Evolutionary conservation across 176 grass and related monocot genomes (phyloP).

Genomic region (Aegilops sharonensis): DNA sequence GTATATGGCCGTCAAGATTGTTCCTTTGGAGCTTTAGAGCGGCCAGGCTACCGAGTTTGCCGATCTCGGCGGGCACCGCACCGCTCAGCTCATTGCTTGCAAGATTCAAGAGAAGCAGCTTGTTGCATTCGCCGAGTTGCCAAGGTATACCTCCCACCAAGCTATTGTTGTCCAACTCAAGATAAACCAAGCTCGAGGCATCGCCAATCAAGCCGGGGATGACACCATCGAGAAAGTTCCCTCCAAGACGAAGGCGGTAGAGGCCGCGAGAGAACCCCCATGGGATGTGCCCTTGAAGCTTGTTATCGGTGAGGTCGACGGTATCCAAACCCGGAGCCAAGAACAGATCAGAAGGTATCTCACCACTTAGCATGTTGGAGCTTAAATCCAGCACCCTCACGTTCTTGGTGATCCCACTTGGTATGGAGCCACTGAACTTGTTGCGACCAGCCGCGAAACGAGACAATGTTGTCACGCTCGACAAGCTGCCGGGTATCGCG

Average conservation of each 20-base stretch:
- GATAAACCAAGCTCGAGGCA: slow-evolving; percentile 24
- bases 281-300: slow-evolving; percentile 24
- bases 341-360: slow-evolving; percentile 2
- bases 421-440: neutral
- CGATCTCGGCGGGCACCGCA: slow-evolving; percentile 20
- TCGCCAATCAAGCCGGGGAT: slow-evolving; percentile 41
- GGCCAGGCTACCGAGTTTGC: slow-evolving; percentile 33
- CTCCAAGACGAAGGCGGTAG: neutral
- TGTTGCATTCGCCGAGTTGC: slow-evolving; percentile 31
- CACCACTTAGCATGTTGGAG: neutral
- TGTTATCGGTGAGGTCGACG: slow-evolving; percentile 41
- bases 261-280: neutral
- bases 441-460: neutral
- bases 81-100: slow-evolving; percentile 36
- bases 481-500: neutral
- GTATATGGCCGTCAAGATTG: slow-evolving; percentile 35
- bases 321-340: neutral
- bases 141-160: slow-evolving; percentile 30
- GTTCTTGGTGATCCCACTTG: slow-evolving; percentile 1
- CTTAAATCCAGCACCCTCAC: neutral
- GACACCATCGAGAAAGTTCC: slow-evolving; percentile 27
- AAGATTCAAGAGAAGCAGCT: slow-evolving; percentile 43
- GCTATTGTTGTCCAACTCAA: slow-evolving; percentile 43
- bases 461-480: neutral
- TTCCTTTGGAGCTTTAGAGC: slow-evolving; percentile 41